phyloP scores from a whole-genome alignment of 306 rosid genomes.

The Inga laurina region DNA sequence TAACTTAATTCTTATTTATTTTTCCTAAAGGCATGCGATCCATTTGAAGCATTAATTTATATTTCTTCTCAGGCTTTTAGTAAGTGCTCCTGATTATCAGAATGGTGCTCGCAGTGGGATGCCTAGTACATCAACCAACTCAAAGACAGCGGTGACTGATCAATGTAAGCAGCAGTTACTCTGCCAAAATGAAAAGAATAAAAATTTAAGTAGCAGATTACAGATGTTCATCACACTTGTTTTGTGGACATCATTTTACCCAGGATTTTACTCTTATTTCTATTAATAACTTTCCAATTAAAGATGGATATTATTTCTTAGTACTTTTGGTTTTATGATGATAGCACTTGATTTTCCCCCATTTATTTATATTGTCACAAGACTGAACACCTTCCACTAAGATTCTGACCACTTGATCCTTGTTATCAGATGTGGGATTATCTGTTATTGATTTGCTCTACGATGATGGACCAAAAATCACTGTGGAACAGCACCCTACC shows the following conservation, averaged over 20 bases:
- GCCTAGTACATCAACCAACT: conserved; percentile 28
- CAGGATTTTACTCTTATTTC: background rate
- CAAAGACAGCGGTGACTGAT: conserved; percentile 41
- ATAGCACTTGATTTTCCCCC: background rate
- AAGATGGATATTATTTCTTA: conserved; percentile 23
- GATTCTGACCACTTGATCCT: conserved; percentile 23
- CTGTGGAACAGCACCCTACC: conserved; percentile 45
- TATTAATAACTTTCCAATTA: conserved; percentile 12
- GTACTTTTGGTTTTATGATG: conserved; percentile 25
- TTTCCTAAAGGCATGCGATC: conserved; percentile 13
- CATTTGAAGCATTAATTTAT: conserved; percentile 27
- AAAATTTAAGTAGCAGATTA: conserved; percentile 46
- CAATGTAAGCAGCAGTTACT: conserved; percentile 53
- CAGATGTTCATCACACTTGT: conserved; percentile 25
- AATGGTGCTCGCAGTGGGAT: conserved; percentile 31
- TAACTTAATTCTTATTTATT: conserved; percentile 11
- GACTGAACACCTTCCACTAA: background rate
- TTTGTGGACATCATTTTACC: conserved; percentile 2
- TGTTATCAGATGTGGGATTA: conserved; percentile 57
- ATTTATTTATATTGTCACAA: background rate
- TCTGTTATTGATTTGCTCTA: conserved; percentile 76
- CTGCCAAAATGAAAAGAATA: background rate
- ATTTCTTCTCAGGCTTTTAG: conserved; percentile 46
- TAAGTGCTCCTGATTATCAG: conserved; percentile 36
- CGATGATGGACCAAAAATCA: conserved; percentile 58